Evolutionary conservation across 345 rosid genomes (phyloP), one percentile per base, ranked within the genome.

Genomic region (Eutrema heterophyllum): DNA sequence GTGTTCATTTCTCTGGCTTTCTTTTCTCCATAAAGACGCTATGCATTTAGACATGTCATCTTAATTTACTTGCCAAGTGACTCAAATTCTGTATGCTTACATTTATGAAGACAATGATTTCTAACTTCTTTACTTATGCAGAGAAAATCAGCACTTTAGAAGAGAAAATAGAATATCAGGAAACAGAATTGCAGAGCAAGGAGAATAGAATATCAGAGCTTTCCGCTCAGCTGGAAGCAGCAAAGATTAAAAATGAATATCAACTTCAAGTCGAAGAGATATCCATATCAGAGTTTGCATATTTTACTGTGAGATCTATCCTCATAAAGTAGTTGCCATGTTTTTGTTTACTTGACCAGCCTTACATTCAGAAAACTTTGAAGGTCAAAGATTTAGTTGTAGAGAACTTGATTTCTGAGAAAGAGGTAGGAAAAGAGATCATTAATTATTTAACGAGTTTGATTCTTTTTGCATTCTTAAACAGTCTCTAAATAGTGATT

Each of bases 331-430:
- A 41, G 67, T 71, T 75, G 38, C 63, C 53, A 73, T 50, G 10
- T 58, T 58, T 67, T 50, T 76, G 79, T 75, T 72, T 58, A 74
- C 93, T 92, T 92, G 79, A 87, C 83, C 49, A 68, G 27, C 68
- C 81, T 78, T 74, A 92, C 98, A 86, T 89, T 78, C 89, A 84
- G 91, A 87, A 83, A 77, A 84, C 61, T 50, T 46, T 90, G 76
- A 70, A 75, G 38, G 83, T 84, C 41, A 91, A 88, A 81, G 91
- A 90, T 81, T 72, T 70, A 15, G 83, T 81, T 59, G 74, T 90
- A 67, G 85, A 84, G 71, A 88, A 84, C 82, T 81, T 90, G 68
- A 43, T 86, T 72, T 78, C 76, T 40, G 92, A 92, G 81, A 92
- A 85, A 77, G 83, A 88, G 90, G 98, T 90, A 51, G 46, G 81